Evolutionary conservation across 148 eudicot species (phyloP).

Genomic region (Gaultheria prostrata): DNA sequence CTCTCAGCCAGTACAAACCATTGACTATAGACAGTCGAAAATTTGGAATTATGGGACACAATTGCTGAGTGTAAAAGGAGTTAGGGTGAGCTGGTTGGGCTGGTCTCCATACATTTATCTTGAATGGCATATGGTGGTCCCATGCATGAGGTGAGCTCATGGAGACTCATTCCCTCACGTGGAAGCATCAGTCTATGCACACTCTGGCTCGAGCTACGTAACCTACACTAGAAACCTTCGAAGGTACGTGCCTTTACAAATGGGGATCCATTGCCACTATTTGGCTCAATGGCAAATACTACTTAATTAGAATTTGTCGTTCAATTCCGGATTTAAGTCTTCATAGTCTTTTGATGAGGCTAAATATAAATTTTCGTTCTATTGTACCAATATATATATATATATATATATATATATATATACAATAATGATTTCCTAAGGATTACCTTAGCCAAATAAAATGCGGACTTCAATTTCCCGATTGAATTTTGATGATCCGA

Average conservation of each 20-base stretch:
- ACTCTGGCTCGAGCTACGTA: background rate
- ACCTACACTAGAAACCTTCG: too few relatives aligned
- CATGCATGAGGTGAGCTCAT: constrained; percentile 12
- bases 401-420: too few relatives aligned
- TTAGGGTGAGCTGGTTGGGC: background rate
- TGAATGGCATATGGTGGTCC: background rate
- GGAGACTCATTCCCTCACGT: constrained; percentile 14
- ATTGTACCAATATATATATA: too few relatives aligned
- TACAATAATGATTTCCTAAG: too few relatives aligned
- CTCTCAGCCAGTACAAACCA: too few relatives aligned
- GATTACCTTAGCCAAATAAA: too few relatives aligned
- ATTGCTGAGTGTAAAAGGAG: background rate
- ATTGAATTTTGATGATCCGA: too few relatives aligned
- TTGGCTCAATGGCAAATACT: background rate
- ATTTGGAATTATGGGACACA: too few relatives aligned
- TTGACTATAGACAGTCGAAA: too few relatives aligned
- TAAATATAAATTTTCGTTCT: background rate
- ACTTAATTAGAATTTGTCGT: background rate
- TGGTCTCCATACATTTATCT: background rate
- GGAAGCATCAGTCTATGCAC: constrained; percentile 11
- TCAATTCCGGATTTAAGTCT: background rate
- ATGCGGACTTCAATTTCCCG: too few relatives aligned
- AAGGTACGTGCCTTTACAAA: background rate
- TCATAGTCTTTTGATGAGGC: background rate
- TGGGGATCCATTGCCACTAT: background rate